These are phyloP conservation scores for Leishmania aethiopica DNA, from an alignment of 208 protist genomes.

Conservation along the genomic window DNA sequence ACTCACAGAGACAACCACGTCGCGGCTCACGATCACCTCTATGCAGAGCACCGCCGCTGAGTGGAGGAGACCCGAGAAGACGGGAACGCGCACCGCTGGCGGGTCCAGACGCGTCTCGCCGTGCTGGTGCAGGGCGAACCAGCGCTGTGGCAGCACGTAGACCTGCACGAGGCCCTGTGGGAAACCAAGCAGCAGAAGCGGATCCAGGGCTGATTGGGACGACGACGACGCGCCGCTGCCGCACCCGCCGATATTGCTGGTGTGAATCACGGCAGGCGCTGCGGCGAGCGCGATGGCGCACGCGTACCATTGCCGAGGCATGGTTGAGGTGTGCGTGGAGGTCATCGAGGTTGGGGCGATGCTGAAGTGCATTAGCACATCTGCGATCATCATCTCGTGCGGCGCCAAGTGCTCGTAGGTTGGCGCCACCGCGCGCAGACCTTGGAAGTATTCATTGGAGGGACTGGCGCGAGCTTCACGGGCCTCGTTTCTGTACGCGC, in stretches of 20 bases:
- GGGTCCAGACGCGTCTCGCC: conserved; percentile 58
- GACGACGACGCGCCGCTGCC: conserved; percentile 3
- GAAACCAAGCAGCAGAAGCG: conserved; percentile 76
- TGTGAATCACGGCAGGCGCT: conserved; percentile 10
- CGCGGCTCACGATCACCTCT: conserved; percentile 42
- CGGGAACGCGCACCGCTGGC: conserved; percentile 48
- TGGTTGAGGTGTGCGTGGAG: neutral
- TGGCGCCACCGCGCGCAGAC: conserved; percentile 70
- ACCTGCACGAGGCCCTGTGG: conserved; percentile 74
- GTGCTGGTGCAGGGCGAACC: conserved; percentile 63
- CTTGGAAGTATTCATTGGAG: conserved; percentile 80
- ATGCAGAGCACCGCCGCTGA: conserved; percentile 56
- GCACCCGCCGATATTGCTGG: neutral
- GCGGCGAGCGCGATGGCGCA: conserved; percentile 57
- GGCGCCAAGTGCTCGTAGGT: conserved; percentile 83
- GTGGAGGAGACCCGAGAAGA: conserved; percentile 51
- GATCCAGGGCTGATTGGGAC: conserved; percentile 13
- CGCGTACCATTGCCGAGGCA: conserved; percentile 59
- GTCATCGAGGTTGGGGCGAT: conserved; percentile 1
- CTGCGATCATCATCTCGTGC: conserved; percentile 42
- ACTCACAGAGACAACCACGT: conserved; percentile 71
- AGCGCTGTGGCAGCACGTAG: conserved; percentile 59
- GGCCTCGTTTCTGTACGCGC: conserved; percentile 78
- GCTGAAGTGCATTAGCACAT: conserved; percentile 75
- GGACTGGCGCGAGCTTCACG: conserved; percentile 81